Percentiles rank a stretch among this genome's conserved stretches.
Evolutionary conservation across 1,139 yeast genomes (phyloP).

Genomic region (Protomyces lactucae-debilis): DNA sequence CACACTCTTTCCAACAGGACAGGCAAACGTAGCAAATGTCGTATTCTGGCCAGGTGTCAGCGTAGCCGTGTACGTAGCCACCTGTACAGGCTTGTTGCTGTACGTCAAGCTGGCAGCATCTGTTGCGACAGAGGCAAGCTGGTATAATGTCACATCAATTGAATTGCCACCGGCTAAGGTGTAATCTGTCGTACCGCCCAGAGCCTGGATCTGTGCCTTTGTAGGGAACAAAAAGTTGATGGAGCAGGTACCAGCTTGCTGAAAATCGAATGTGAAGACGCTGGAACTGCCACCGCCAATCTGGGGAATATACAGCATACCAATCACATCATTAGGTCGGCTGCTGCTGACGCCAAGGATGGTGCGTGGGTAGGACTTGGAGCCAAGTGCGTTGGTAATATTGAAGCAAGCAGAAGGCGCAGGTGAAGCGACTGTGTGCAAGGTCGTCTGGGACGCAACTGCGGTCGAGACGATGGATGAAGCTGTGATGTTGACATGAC

Average conservation of each 20-base stretch:
- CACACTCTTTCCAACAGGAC: constrained; percentile 3
- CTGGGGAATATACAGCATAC: constrained; percentile 1
- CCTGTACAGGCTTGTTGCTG: constrained; percentile 3
- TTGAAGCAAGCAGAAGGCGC: constrained; percentile 12
- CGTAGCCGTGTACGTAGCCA: constrained; percentile 1
- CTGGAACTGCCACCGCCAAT: constrained; percentile 12
- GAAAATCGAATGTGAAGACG: constrained; percentile 11
- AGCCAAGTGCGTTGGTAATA: constrained; percentile 2
- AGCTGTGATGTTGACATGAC: neutral
- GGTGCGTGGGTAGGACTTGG: constrained; percentile 9
- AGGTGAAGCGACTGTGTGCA: neutral
- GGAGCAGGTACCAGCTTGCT: constrained; percentile 5
- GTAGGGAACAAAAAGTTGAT: constrained; percentile 20
- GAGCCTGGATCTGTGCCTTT: constrained; percentile 6
- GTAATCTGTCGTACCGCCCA: constrained; percentile 8
- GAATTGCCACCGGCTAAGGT: neutral
- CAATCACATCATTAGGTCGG: neutral
- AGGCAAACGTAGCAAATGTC: constrained; percentile 12
- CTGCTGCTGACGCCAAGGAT: constrained; percentile 7
- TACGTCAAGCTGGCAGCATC: neutral
- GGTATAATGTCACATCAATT: constrained; percentile 16
- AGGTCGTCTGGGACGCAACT: neutral
- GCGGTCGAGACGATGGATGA: neutral
- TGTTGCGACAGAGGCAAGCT: constrained; percentile 9
- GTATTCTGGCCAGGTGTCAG: constrained; percentile 15